Evolutionary conservation across 805 yeast species (phyloP), one percentile per base, ranked within the genome.

Genomic region (Metschnikowia arizonensis): DNA sequence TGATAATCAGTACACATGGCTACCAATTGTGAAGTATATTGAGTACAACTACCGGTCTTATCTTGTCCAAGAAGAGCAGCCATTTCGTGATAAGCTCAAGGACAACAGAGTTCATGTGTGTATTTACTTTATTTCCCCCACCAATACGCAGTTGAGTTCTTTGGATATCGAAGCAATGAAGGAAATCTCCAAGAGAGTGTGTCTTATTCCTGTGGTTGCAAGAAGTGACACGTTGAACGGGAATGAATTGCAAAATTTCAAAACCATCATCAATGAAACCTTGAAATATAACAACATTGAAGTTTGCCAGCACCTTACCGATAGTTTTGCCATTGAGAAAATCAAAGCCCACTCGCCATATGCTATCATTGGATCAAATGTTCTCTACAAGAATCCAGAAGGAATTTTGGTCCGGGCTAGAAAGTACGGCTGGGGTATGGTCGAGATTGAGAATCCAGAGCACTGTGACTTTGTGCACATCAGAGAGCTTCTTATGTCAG

Each of bases 31-130:
- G 14, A 78, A 82, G 54, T 88, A 78, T 56, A 77, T 91, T 50
- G 97, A 90, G 61, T 86, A 83, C 52, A 91, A 87, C 64, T 83
- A 84, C 62, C 50, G 80, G 79, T 63, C 63, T 67, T 65, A 81
- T 77, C 75, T 79, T 42, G 57, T 79, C 50, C 96, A 87, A 67
- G 88, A 85, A 56, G 86, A 80, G 61, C 49, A 63, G 65, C 56
- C 71, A 0, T 45, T 54, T n/a, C 53, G 74, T 34, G 23, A 37
- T 2, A 42, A 49, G 4, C 39, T 72, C 46, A 54, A 58, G 10
- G 96, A 90, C 59, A 67, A 76, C 52, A 75, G 95, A 45, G 83
- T 91, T 32, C 96, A 91, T 68, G 86, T 82, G 29, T 88, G 97
- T 61, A 63, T 91, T 36, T 91, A 88, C 68, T 86, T 91, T 61